These are phyloP conservation scores for Neurospora sp. DNA, from an alignment of 495 filamentous ascomycete genomes.

Conservation along the genomic window DNA sequence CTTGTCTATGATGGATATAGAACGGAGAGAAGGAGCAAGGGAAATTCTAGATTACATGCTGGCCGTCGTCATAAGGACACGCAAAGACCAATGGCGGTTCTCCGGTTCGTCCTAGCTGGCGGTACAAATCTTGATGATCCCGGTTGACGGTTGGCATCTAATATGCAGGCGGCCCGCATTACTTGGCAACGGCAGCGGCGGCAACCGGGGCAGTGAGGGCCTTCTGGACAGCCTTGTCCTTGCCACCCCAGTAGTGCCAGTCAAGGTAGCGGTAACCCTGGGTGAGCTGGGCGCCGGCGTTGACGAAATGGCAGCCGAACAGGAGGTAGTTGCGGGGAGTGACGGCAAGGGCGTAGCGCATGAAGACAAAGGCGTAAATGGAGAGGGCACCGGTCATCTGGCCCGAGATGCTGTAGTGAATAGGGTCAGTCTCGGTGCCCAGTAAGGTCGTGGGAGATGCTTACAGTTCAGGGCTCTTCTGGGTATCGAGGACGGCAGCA, in stretches of 20 bases:
- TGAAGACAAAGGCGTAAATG: slow-evolving; percentile 84
- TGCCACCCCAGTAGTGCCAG: slow-evolving; percentile 42
- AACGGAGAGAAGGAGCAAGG: not conserved
- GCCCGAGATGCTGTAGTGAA: slow-evolving; percentile 55
- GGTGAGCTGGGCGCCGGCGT: slow-evolving; percentile 62
- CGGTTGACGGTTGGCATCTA: not conserved
- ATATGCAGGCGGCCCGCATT: not conserved
- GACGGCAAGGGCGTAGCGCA: slow-evolving; percentile 90
- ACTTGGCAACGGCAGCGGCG: not conserved
- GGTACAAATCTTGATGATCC: not conserved
- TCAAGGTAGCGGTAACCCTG: slow-evolving; percentile 68
- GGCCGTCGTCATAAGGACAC: not conserved
- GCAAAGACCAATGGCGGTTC: not conserved
- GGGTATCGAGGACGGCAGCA: slow-evolving; percentile 81
- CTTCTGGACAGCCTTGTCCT: slow-evolving; percentile 18
- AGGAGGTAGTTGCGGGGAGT: slow-evolving; percentile 91
- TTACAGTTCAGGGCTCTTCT: slow-evolving; percentile 88
- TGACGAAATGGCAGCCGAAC: slow-evolving; percentile 77
- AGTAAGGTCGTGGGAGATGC: too few species aligned
- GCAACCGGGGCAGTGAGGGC: not conserved
- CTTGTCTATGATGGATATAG: not conserved
- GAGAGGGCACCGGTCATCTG: slow-evolving; percentile 75
- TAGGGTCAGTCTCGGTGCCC: too few species aligned
- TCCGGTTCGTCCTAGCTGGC: not conserved
- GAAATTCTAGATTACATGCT: not conserved